Percentiles rank a stretch among this genome's conserved stretches.
phyloP scores from a whole-genome alignment of 1,284 basidiomycete genomes.

The Phylloboletellus chloephorus region DNA sequence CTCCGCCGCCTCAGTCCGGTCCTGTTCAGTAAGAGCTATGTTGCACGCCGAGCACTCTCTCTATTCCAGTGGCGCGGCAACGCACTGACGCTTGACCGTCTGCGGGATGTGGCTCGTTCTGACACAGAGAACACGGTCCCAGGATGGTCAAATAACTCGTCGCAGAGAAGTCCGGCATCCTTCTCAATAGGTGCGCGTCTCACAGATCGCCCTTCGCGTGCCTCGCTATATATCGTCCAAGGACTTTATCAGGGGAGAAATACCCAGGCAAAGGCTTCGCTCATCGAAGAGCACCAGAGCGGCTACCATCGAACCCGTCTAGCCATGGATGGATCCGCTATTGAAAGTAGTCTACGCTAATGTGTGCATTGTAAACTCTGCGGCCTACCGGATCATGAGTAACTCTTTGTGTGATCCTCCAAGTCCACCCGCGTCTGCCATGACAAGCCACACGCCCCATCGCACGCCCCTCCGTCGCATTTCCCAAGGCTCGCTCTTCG shows the following conservation, averaged over 20 bases:
- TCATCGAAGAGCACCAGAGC: slow-evolving; percentile 1
- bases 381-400: background rate
- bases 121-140: slow-evolving; percentile 11
- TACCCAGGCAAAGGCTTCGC: slow-evolving; percentile 9
- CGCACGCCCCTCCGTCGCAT: slow-evolving; percentile 83
- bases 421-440: too few species aligned
- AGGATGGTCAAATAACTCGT: slow-evolving; percentile 12
- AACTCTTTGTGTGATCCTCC: too few species aligned
- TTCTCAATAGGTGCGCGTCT: slow-evolving; percentile 8
- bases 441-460: slow-evolving; percentile 38
- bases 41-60: slow-evolving; percentile 9
- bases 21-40: slow-evolving; percentile 8
- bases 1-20: background rate
- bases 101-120: too few species aligned
- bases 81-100: slow-evolving; percentile 9
- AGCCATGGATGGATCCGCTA: too few species aligned
- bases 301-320: background rate
- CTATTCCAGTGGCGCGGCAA: slow-evolving; percentile 11
- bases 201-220: background rate
- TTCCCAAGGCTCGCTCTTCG: slow-evolving; percentile 86
- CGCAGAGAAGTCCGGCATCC: slow-evolving; percentile 10
- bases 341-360: background rate
- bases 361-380: background rate
- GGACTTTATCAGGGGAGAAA: slow-evolving; percentile 12
- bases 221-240: background rate